Evolutionary conservation across 139 green algal genomes (phyloP), one percentile per base, ranked within the genome.

Genomic region (Coccomyxa sp.): DNA sequence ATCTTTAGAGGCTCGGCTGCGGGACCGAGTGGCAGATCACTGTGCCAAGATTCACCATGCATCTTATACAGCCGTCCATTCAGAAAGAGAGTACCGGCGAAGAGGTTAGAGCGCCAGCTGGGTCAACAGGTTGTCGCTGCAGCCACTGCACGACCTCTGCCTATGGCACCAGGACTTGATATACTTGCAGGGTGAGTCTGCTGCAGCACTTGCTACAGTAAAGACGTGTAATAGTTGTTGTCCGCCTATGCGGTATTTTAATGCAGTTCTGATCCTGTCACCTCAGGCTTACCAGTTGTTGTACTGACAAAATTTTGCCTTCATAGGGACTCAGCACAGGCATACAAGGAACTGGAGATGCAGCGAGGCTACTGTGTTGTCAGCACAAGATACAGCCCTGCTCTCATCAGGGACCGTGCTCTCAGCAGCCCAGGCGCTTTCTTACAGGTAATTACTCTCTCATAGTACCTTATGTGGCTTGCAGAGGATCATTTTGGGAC

Each of bases 261-360:
- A 28, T 25, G 18, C 63, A 14, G 63, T 9, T 15, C 7, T 71
- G 63, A 71, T 71, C 63, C 21, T 25, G 18, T 28, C 18, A 28
- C 63, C 63, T 28, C 18, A 9, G 21, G 63, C 7, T 71, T 71
- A 9, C 21, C 18, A 71, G 4, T 28, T 25, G 18, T 11, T 21
- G 1, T 25, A 71, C 63, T 25, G 18, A 71, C 63, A 71, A 71
- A 21, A 71, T 9, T 14, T 9, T 28, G 21, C 21, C 57, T 31
- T 32, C 0, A 51, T 76, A 85, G 84, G 75, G 67, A 80, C n/a
- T 87, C 80, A 80, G 76, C 85, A n/a, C 84, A 84, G 58, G 88
- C 88, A 38, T 89, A 89, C 30, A 86, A 92, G 78, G 84, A 91
- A 84, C 82, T 92, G 59, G 78, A 90, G 32, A 92, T 92, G 86